Evolutionary conservation across 164 flowering plant species (phyloP), one percentile per base, ranked within the genome.

Genomic region (Santalum album): DNA sequence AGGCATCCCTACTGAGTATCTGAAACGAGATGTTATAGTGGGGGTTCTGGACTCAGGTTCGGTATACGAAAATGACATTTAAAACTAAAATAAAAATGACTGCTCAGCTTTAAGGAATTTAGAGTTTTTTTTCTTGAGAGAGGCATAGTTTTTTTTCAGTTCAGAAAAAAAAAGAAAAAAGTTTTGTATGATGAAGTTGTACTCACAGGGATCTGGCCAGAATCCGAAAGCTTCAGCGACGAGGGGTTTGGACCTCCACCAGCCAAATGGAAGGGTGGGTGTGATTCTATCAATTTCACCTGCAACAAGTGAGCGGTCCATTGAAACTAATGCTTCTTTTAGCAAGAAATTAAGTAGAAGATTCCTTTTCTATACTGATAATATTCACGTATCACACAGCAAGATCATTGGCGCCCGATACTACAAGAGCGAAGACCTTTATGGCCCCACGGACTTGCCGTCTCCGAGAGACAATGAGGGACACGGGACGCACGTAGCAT

Each of bases 31-130:
- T 1, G 63, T 75, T 23, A 64, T 75, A 21, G 51, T 78, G 27
- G 83, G 69, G 7, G 44, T 78, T 39, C 45, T 78, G 9, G 82
- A 78, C 50, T 62, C 76, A 20, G 82, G 82, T 72, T n/a, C 18
- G 12, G 9, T 18, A 43, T 29, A 9, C 34, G 9, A 29, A 3
- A 29, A 9, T 3, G 9, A 29, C 34, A 29, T 29, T 29, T 4
- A 29, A 29, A 4, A 29, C 9, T 3, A 29, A 29, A 29, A 29
- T 3, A 3, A 4, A 29, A 29, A 29, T 4, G 6, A 29, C 9
- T n/a, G n/a, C n/a, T n/a, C n/a, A n/a, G n/a, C n/a, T n/a, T n/a
- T n/a, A n/a, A n/a, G n/a, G 34, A 29, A 29, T 29, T 29, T 29
- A 3, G 34, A 4, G 34, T 29, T 29, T 3, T 29, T 29, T 29